Conservation (phyloP, 306 rosid genomes). For the Arachis stenosperma region DNA sequence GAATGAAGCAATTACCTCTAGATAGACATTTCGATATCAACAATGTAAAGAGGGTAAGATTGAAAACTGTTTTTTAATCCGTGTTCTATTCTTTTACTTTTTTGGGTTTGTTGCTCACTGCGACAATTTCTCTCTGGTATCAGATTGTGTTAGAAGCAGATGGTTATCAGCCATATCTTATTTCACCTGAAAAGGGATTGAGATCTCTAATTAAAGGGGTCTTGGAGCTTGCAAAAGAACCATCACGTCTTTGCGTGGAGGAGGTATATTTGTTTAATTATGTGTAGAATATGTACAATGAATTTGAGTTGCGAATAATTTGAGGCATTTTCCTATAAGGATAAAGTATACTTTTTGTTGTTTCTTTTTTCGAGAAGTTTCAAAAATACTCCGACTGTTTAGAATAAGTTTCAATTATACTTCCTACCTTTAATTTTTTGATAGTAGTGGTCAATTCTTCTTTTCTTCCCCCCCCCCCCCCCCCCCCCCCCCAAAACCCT, state of each 20-base stretch:
- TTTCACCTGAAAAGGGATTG: slow-evolving; percentile 98
- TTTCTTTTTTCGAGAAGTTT: too few relatives aligned
- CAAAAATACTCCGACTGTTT: too few relatives aligned
- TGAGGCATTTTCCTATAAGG: background rate
- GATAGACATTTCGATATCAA: slow-evolving; percentile 96
- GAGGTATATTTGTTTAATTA: slow-evolving; percentile 64
- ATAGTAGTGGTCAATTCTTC: too few relatives aligned
- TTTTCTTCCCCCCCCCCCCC: too few relatives aligned
- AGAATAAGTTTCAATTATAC: too few relatives aligned
- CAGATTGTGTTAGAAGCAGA: slow-evolving; percentile 99
- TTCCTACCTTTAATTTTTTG: too few relatives aligned
- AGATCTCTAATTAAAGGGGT: slow-evolving; percentile 96
- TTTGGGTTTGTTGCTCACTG: background rate
- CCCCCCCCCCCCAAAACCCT: too few relatives aligned
- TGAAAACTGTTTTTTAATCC: slow-evolving; percentile 3
- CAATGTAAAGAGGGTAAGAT: slow-evolving; percentile 91
- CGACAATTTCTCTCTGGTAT: slow-evolving; percentile 29
- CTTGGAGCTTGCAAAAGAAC: slow-evolving; percentile 97
- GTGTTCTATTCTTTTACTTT: background rate
- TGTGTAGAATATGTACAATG: slow-evolving; percentile 31
- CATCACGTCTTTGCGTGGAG: slow-evolving; percentile 96
- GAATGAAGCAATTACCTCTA: slow-evolving; percentile 93
- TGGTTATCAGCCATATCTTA: slow-evolving; percentile 99
- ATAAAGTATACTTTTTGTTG: too few relatives aligned
- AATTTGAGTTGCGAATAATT: slow-evolving; percentile 20